Base-by-base conservation (phyloP, 768 basidiomycete species). In the Boletus subcaerulescens region DNA sequence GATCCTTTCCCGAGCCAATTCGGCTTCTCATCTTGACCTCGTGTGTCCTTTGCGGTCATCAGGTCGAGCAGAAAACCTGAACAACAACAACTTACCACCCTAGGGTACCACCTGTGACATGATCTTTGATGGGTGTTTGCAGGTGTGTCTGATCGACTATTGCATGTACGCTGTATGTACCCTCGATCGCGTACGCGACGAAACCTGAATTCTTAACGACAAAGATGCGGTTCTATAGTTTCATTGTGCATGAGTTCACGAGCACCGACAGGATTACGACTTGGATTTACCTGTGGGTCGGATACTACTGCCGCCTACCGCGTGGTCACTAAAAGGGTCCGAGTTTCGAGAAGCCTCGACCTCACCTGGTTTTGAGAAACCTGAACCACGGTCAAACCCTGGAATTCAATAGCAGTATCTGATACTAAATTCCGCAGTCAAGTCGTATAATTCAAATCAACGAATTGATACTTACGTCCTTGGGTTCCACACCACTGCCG, bases 61-160 rank as follows among this genome's bases (percentile, higher is more conserved):
- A 56, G 29, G 44, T 36, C 33, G 42, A 20, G 31, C n/a, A 26
- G 24, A 35, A 24, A 55, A 50, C 5, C n/a, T 38, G 24, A 14
- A 26, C 17, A 42, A 20, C 26, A 31, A 17, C 18, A 14, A 65
- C 68, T 45, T 32, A 77, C 71, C 69, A 87, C 15, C 89, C 89
- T n/a, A 92, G 77, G 14, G 74, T 72, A 20, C 79, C 77, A 15
- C 77, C 76, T 4, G 89, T 90, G 39, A 87, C 73, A 24, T 74
- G 71, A 60, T 91, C 89, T 47, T 79, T 79, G 32, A 92, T 74
- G 8, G 73, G 55, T 7, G 73, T 78, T 8, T 81, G 78, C 48
- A 93, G 71, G 68, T 93, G 91, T 1, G 90, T 92, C 66, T 91
- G 90, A 64, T 93, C 91, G 39, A 93, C 85, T 53, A 93, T 85